Percentiles rank a stretch among this genome's conserved stretches.
These are phyloP conservation scores for Laguncularia racemosa DNA, from an alignment of 345 rosid genomes.

Conservation along the genomic window DNA sequence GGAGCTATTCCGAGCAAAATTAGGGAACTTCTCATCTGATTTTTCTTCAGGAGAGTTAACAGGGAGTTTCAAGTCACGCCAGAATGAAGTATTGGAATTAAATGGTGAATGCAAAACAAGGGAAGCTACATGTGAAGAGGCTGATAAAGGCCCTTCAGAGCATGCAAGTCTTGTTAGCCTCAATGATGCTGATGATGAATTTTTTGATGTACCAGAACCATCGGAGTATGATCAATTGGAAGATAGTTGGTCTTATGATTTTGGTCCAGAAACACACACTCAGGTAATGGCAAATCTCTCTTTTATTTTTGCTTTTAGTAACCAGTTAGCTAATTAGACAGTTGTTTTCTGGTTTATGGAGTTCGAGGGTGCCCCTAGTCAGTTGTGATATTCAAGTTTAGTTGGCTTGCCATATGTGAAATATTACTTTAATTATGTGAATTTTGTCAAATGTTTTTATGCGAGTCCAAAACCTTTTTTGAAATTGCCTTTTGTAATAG, in stretches of 20 bases:
- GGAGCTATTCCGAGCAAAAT: constrained; percentile 70
- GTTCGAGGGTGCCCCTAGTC: not conserved
- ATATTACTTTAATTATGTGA: too few relatives aligned
- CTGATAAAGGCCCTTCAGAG: constrained; percentile 54
- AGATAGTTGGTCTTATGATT: constrained; percentile 59
- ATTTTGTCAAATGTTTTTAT: too few relatives aligned
- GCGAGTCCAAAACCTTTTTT: too few relatives aligned
- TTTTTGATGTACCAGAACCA: constrained; percentile 90
- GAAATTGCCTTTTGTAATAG: too few relatives aligned
- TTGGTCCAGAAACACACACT: constrained; percentile 39
- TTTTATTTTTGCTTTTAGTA: not conserved
- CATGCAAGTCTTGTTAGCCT: constrained; percentile 73
- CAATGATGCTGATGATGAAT: constrained; percentile 79
- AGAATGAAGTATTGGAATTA: constrained; percentile 21
- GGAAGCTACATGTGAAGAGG: constrained; percentile 41
- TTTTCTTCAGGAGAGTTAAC: constrained; percentile 66
- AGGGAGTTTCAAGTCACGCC: constrained; percentile 31
- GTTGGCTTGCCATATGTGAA: too few relatives aligned
- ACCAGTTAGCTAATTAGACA: not conserved
- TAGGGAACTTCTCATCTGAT: constrained; percentile 45
- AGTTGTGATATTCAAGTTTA: too few relatives aligned
- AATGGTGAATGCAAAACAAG: constrained; percentile 26
- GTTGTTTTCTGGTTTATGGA: not conserved
- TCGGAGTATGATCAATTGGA: constrained; percentile 50
- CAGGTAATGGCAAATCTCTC: constrained; percentile 38